Evolutionary conservation across 148 eudicot genomes (phyloP).

Genomic region (Heliosperma pusillum): DNA sequence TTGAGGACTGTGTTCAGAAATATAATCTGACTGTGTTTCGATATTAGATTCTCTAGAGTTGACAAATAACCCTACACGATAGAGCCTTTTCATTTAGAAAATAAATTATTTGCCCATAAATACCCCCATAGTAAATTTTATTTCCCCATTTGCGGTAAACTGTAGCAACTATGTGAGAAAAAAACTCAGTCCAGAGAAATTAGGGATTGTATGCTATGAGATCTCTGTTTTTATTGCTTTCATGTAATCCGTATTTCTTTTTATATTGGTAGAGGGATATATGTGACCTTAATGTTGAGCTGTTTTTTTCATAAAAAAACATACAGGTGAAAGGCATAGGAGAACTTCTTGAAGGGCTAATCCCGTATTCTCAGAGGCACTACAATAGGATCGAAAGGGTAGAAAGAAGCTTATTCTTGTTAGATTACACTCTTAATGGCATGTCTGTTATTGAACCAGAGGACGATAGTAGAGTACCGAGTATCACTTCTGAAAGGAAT

Average conservation of each 20-base stretch:
- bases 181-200: no score
- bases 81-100: no score
- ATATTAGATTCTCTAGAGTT: no score
- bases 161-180: no score
- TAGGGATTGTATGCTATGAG: no score
- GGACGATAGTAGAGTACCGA: constrained; percentile 22
- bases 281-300: background rate
- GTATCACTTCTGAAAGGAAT: constrained; percentile 2
- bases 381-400: constrained; percentile 84
- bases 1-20: background rate
- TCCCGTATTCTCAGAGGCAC: constrained; percentile 89
- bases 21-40: no score
- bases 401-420: constrained; percentile 76
- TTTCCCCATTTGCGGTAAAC: no score
- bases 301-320: background rate
- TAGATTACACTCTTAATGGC: constrained; percentile 77
- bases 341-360: constrained; percentile 91
- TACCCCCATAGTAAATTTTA: no score
- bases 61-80: no score
- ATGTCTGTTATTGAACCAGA: constrained; percentile 94
- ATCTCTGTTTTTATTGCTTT: background rate
- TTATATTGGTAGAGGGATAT: background rate
- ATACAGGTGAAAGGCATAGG: constrained; percentile 73
- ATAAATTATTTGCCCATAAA: no score
- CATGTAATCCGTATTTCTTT: background rate